A percentile compares a stretch with the other conserved stretches of the same genome.
Evolutionary conservation across 257 asterid species (phyloP).

Genomic region (Gardenia jasminoides): DNA sequence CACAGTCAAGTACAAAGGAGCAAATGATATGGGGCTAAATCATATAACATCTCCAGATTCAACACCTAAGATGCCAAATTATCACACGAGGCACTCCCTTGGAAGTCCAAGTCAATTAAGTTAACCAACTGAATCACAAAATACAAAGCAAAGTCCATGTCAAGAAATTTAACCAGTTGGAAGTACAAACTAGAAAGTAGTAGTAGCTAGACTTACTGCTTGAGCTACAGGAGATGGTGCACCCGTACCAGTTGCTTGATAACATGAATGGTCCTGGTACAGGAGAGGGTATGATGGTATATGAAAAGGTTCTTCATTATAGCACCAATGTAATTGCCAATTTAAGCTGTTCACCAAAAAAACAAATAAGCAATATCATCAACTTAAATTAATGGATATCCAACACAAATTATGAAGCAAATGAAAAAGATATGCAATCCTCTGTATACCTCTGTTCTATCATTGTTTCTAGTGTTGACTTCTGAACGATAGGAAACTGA

Average conservation of each 20-base stretch:
- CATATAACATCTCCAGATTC: not conserved
- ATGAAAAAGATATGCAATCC: no score
- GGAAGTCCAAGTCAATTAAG: not conserved
- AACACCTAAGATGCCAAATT: not conserved
- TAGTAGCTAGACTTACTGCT: not conserved
- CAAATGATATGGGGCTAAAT: not conserved
- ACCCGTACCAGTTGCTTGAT: conserved; percentile 38
- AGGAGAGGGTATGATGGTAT: conserved; percentile 47
- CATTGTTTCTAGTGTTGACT: conserved; percentile 50
- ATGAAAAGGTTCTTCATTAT: conserved; percentile 52
- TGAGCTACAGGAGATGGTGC: conserved; percentile 45
- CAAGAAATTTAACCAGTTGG: not conserved
- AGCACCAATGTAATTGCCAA: conserved; percentile 66
- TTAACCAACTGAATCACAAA: not conserved
- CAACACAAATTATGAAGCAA: no score
- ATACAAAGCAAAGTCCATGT: not conserved
- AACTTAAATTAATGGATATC: no score
- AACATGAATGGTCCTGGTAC: conserved; percentile 63
- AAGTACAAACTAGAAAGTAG: no score
- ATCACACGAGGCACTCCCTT: no score
- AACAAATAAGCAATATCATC: not conserved
- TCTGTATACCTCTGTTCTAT: conserved; percentile 50
- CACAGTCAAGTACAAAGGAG: not conserved
- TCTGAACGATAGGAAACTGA: conserved; percentile 46
- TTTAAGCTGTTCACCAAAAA: conserved; percentile 37